Evolutionary conservation across 768 basidiomycete genomes (phyloP), one percentile per base, ranked within the genome.

Genomic region (Austroboletus festivus): DNA sequence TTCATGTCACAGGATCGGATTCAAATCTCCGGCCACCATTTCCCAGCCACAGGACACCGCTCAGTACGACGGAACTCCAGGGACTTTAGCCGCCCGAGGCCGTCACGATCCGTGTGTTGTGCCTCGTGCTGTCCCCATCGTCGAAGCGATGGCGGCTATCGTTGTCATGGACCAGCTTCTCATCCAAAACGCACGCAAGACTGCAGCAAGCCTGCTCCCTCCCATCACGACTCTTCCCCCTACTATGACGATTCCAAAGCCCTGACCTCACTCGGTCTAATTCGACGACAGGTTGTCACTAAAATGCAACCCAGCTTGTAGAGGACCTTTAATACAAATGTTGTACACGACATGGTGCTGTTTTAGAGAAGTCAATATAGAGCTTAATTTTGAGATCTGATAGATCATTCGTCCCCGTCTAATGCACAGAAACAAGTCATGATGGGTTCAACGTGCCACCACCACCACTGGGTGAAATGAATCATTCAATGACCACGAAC

Each of bases 21-120:
- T 99, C 82, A 99, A 99, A 73, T 92, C 92, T 16, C 96, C 96
- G 47, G 96, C 96, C 40, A 99, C 96, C 47, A 99, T 99, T 65
- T 89, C 93, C 20, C 93, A 90, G 66, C 74, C 83, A 23, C 96
- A 99, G 70, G 67, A 75, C 41, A 99, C 96, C 21, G 92, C 87
- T 11, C 86, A 89, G 68, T 99, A 99, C 68, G 85, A 96, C 63
- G 96, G 96, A 23, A 89, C 90, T 10, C 73, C 81, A 1, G 96
- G 96, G 21, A 79, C 78, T 33, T 79, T 99, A 45, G 93, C 93
- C 12, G 89, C 96, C 31, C 80, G 92, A 26, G 96, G 96, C 12
- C 79, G 96, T 45, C 95, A 98, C 70, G 95, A 97, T 64, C 93
- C 95, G 16, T 97, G 95, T 65, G 95, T 99, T 38, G 93, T 99